phyloP scores from a whole-genome alignment of 257 asterid genomes.

The Solanum raphanifolium region DNA sequence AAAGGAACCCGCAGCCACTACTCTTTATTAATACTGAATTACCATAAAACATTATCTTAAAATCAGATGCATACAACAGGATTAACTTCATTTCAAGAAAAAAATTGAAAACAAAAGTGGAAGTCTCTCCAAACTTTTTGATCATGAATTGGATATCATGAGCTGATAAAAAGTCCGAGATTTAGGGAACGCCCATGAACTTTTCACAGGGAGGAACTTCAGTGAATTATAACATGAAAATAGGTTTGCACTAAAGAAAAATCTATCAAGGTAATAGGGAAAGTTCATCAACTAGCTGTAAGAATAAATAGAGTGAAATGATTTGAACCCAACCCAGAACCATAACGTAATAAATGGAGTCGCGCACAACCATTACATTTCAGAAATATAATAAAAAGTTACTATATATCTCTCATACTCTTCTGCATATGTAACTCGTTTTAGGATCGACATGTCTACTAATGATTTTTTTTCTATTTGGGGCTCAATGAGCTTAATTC shows the following conservation, averaged over 20 bases:
- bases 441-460: background rate
- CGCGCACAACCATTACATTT: background rate
- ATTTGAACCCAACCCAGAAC: background rate
- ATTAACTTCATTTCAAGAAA: background rate
- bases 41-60: background rate
- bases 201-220: background rate
- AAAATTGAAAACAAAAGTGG: background rate
- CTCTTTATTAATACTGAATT: background rate
- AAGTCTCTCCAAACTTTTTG: background rate
- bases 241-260: background rate
- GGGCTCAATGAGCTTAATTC: background rate
- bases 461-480: background rate
- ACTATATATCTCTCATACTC: background rate
- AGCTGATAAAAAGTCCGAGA: background rate
- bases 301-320: background rate
- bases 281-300: background rate
- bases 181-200: background rate
- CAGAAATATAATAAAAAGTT: background rate
- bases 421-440: background rate
- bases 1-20: background rate
- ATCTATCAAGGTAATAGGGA: background rate
- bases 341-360: background rate
- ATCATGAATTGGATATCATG: background rate
- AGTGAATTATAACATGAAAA: background rate
- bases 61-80: background rate